Evolutionary conservation across 768 basidiomycete species (phyloP).

Genomic region (Xanthoconium stramineum): DNA sequence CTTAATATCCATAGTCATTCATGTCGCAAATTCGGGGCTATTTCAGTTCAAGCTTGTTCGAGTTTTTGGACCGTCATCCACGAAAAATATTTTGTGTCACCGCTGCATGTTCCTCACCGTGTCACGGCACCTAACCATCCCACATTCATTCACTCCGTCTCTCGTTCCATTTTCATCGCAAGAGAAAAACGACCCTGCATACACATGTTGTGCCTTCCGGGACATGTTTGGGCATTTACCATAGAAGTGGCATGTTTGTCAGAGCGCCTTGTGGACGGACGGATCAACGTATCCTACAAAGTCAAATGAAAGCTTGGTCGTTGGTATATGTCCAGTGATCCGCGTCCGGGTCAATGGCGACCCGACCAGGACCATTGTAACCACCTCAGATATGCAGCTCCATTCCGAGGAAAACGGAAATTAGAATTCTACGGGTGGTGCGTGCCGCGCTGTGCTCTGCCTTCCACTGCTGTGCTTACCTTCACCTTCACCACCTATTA

Average conservation of each 20-base stretch:
- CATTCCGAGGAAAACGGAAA: neutral
- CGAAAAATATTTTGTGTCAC: neutral
- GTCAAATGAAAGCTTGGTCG: neutral
- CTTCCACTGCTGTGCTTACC: neutral
- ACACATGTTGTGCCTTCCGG: neutral
- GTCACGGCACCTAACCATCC: no score
- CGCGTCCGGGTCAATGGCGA: neutral
- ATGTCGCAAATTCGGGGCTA: neutral
- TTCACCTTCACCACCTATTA: no score
- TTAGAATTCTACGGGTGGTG: neutral
- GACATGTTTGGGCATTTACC: neutral
- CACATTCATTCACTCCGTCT: neutral
- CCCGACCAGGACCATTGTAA: neutral
- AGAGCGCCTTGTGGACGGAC: neutral
- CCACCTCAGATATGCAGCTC: neutral
- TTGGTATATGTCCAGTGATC: neutral
- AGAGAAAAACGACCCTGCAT: neutral
- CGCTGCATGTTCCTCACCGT: neutral
- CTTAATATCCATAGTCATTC: neutral
- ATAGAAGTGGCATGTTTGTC: neutral
- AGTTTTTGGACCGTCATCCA: neutral
- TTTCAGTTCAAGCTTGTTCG: neutral
- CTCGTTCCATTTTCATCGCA: conserved; percentile 1
- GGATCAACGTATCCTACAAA: neutral
- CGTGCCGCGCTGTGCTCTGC: neutral